Evolutionary conservation across 345 rosid genomes (phyloP).

Genomic region (Psidium guajava): DNA sequence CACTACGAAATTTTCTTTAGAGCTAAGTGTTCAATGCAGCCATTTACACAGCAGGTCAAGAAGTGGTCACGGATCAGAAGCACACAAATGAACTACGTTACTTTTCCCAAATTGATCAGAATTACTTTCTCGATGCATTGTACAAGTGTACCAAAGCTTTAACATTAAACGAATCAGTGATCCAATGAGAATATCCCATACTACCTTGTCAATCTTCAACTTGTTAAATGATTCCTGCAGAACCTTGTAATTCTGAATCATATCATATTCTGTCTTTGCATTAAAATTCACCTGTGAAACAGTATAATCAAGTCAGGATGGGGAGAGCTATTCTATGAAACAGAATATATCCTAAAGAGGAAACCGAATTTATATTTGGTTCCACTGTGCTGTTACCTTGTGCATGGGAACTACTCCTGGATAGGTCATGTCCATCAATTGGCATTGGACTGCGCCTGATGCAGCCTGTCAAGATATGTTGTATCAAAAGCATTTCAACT

Average conservation of each 20-base stretch:
- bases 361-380: neutral
- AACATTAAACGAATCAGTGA: neutral
- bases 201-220: slow-evolving; percentile 84
- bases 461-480: slow-evolving; percentile 51
- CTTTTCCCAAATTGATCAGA: neutral
- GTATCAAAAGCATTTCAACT: neutral
- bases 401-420: slow-evolving; percentile 99
- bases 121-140: neutral
- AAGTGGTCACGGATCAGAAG: neutral
- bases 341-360: neutral
- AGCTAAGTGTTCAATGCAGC: neutral
- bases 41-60: neutral
- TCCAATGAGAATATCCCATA: neutral
- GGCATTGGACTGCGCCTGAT: slow-evolving; percentile 98
- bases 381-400: slow-evolving; percentile 32
- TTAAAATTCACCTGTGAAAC: slow-evolving; percentile 74
- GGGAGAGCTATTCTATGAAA: neutral
- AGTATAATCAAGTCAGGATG: neutral
- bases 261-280: slow-evolving; percentile 91
- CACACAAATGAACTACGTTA: neutral
- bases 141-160: neutral
- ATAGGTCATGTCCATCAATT: slow-evolving; percentile 90
- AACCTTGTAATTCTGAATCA: slow-evolving; percentile 96
- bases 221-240: slow-evolving; percentile 92
- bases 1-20: neutral